Evolutionary conservation across 139 green algal genomes (phyloP).

Genomic region (Mesotaenium endlicherianum): DNA sequence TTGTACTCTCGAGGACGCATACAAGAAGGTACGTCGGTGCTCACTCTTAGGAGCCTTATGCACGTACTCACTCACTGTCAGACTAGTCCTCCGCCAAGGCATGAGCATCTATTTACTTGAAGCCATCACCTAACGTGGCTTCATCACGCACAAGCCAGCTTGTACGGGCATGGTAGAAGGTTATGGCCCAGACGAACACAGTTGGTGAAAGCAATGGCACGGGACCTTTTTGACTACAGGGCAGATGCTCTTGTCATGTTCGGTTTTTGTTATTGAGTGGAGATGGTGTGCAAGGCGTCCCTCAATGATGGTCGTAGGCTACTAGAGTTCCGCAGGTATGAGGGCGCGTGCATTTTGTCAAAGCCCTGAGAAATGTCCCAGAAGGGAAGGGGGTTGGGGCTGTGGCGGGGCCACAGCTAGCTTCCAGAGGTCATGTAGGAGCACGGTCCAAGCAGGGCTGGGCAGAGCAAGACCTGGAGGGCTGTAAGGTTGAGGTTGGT

Average conservation of each 20-base stretch:
- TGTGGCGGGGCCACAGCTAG: not conserved
- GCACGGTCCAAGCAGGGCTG: no score
- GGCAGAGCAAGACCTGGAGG: not conserved
- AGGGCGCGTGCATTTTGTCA: no score
- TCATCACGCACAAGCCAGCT: not conserved
- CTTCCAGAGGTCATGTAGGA: not conserved
- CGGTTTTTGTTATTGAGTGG: no score
- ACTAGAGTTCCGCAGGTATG: no score
- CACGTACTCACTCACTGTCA: not conserved
- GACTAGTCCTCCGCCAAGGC: not conserved
- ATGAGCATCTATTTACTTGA: not conserved
- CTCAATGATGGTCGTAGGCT: no score
- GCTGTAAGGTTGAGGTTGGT: not conserved
- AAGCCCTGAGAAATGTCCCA: not conserved
- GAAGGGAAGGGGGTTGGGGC: not conserved
- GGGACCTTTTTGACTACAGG: no score
- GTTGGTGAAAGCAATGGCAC: no score
- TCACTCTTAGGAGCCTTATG: not conserved
- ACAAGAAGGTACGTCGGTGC: conserved; percentile 21
- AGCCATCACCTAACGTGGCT: not conserved
- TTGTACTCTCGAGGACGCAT: conserved; percentile 39
- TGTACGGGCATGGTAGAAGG: not conserved
- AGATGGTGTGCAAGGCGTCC: no score
- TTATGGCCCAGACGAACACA: not conserved
- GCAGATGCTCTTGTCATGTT: no score